Evolutionary conservation across 805 yeast species (phyloP).

Genomic region (Myxozyma monticola): DNA sequence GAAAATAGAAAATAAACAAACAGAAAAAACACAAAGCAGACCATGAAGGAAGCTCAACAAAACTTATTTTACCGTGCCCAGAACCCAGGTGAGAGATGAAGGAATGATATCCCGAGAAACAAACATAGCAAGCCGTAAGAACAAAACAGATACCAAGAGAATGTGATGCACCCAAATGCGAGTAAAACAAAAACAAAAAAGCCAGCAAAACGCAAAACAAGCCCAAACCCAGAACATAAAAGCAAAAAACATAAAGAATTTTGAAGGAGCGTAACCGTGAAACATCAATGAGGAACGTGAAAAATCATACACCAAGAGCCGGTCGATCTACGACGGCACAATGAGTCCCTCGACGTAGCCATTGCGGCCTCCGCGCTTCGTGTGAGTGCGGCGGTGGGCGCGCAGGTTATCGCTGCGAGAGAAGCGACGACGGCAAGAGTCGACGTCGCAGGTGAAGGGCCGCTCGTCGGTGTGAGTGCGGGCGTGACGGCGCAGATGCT

Average conservation of each 20-base stretch:
- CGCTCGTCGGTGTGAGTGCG: constrained; percentile 78
- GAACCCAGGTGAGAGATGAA: too few species aligned
- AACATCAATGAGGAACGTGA: neutral
- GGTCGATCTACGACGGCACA: neutral
- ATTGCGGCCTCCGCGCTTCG: constrained; percentile 46
- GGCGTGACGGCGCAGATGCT: constrained; percentile 54
- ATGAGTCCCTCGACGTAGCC: constrained; percentile 42
- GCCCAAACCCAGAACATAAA: neutral
- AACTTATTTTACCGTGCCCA: too few species aligned
- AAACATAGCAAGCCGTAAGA: too few species aligned
- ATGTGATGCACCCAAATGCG: too few species aligned
- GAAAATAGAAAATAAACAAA: too few species aligned
- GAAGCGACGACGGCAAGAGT: constrained; percentile 30
- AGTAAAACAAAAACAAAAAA: neutral
- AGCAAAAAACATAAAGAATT: neutral
- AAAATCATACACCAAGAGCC: neutral
- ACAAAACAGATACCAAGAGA: too few species aligned
- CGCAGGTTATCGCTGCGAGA: constrained; percentile 62
- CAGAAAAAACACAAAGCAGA: too few species aligned
- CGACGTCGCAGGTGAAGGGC: constrained; percentile 60
- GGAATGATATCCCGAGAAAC: too few species aligned
- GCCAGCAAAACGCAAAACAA: neutral
- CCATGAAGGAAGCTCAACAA: too few species aligned
- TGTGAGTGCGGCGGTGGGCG: constrained; percentile 74
- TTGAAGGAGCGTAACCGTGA: neutral